Evolutionary conservation across 768 basidiomycete species (phyloP), one percentile per base, ranked within the genome.

Genomic region (Lentinula edodes): DNA sequence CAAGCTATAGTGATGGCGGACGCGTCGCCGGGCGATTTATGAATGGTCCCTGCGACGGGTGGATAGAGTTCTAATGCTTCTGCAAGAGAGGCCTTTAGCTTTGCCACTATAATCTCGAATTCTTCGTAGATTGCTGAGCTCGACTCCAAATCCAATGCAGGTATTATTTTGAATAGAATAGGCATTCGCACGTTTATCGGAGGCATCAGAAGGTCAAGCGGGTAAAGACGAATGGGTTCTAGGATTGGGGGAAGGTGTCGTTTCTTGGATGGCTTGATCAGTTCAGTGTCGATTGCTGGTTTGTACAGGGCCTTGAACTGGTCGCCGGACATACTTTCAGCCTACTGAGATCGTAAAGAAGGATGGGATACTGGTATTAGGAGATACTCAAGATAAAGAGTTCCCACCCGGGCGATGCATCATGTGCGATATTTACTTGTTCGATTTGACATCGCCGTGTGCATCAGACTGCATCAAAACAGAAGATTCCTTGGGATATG

Each of bases 21-120:
- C 10, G 20, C 28, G 8, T 48, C 57, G 41, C 5, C 18, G 6
- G 38, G 35, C 9, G 48, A 48, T 5, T 6, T 20, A 42, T 50
- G 50, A 52, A 60, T 23, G 10, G 35, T 42, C 28, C 59, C 59
- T 0, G 59, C 59, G 28, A 60, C 51, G 10, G 50, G 59, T 2
- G 59, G 59, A 52, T 39, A 52, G 15, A 60, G 36, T 39, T 60
- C 59, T 16, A 60, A 28, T 13, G 59, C 51, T 8, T 60, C 50
- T 28, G 59, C 51, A 32, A 60, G 59, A 10, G 59, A 52, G 2
- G 36, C 36, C 12, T 52, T 60, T 3, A 60, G 39, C 38, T 41
- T 60, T 8, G 38, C 38, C 9, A 60, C 59, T n/a, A 51, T 50
- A 5, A 6, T n/a, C 3, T 59, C 35, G 34, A 59, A 59, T 32